Base-by-base conservation (phyloP, 2,329 filamentous ascomycete species). In the Aspergillus brunneoviolaceus region DNA sequence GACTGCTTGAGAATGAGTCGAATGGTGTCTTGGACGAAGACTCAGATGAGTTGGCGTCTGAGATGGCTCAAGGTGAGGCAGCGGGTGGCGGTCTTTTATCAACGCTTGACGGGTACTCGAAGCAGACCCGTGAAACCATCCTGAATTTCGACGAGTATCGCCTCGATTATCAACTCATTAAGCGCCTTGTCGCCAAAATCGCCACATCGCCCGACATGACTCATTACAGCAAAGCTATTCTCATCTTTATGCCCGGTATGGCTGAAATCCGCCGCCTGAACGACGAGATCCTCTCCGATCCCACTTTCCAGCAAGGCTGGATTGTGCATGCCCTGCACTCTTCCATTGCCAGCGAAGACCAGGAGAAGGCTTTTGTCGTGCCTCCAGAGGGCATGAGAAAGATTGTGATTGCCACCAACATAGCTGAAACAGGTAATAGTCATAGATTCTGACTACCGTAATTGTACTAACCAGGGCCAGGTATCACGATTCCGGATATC, bases 401-500 rank as follows among this genome's bases (percentile, higher is more conserved):
- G 78, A 95, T 99, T 64, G 94, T 99, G 2, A 84, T 99, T 57
- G 93, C 95, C 1, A 99, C 95, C 14, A 99, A 99, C 72, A 99
- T 99, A 74, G 95, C 95, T 4, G 95, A 99, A 75, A 99, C 95
- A 0, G 95, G 95, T 73, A 67, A 35, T 65, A n/a, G 7, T 45
- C 19, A 23, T 9, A n/a, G 45, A 50, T 29, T 16, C 19, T 39
- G 12, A n/a, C 3, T 12, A 14, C 16, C n/a, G 35, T 12, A 48
- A 25, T 11, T 25, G 27, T 50, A 39, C 52, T 69, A 56, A 65
- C 51, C 19, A 35, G 42, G 11, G 19, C 39, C 39, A 72, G 72
- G 72, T 80, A 96, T 99, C 71, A 99, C 95, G 0, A 99, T 99
- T 65, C 95, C 95, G 1, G 95, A 99, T 72, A 91, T 99, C 31